Evolutionary conservation across 768 basidiomycete genomes (phyloP).

Genomic region (Gelatoporia subvermispora): DNA sequence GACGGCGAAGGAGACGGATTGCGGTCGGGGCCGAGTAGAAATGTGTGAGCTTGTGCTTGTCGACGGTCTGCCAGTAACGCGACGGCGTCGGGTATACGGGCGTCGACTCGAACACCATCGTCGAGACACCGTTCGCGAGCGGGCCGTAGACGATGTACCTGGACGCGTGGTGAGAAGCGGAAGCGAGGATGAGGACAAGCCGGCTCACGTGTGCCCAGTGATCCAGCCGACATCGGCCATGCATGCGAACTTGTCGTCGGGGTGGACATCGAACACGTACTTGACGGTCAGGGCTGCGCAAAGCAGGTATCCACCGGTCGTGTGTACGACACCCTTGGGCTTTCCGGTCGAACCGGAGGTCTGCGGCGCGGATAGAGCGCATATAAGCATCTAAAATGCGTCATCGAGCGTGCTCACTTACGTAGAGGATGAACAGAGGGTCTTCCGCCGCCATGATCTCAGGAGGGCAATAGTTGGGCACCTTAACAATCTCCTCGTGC

Average conservation of each 20-base stretch:
- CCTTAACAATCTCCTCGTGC: conserved; percentile 86
- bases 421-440: conserved; percentile 97
- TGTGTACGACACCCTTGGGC: conserved; percentile 95
- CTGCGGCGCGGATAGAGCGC: conserved; percentile 34
- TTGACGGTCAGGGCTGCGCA: conserved; percentile 90
- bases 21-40: conserved; percentile 94
- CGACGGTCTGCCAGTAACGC: conserved; percentile 95
- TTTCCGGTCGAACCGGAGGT: conserved; percentile 94
- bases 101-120: conserved; percentile 91
- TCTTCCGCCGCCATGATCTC: conserved; percentile 91
- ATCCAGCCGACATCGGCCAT: conserved; percentile 99
- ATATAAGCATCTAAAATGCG: not conserved
- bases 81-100: conserved; percentile 95
- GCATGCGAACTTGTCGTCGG: conserved; percentile 94
- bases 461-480: conserved; percentile 83
- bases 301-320: conserved; percentile 86
- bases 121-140: conserved; percentile 77
- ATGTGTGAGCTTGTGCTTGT: conserved; percentile 90
- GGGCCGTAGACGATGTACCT: conserved; percentile 96
- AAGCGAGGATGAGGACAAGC: not conserved
- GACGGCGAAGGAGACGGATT: conserved; percentile 84
- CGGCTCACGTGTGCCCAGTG: conserved; percentile 79
- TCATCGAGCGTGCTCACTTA: conserved; percentile 38
- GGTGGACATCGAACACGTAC: conserved; percentile 96
- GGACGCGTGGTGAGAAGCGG: not conserved